Conservation (phyloP, 768 basidiomycete genomes). For the Tylopilus felleus region DNA sequence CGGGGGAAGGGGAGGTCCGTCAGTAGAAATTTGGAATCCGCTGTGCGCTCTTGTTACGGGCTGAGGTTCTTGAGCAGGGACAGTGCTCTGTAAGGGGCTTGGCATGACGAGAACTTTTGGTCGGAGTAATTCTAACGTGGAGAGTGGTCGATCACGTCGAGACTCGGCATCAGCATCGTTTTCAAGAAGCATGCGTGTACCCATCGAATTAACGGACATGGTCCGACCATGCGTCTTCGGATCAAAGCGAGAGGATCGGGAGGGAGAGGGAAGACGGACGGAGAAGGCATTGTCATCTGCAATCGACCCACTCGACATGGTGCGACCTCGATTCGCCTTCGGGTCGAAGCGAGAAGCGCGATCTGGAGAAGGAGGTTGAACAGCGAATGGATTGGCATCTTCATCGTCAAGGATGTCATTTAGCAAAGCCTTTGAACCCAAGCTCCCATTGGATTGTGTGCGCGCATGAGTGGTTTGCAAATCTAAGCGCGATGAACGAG, state of each 20-base stretch:
- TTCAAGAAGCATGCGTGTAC: constrained; percentile 59
- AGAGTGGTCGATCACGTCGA: constrained; percentile 56
- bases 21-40: constrained; percentile 61
- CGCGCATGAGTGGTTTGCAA: constrained; percentile 38
- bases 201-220: constrained; percentile 62
- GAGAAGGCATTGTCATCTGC: constrained; percentile 63
- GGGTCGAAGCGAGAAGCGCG: constrained; percentile 44
- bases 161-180: constrained; percentile 41
- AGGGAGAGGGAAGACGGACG: constrained; percentile 57
- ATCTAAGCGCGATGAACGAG: constrained; percentile 34
- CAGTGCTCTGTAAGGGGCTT: constrained; percentile 65
- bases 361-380: constrained; percentile 37
- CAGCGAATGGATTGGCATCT: constrained; percentile 32
- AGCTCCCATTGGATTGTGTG: constrained; percentile 48
- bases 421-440: constrained; percentile 46
- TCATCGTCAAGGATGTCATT: constrained; percentile 37
- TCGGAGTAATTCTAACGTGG: constrained; percentile 74
- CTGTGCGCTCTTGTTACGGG: constrained; percentile 39
- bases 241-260: constrained; percentile 71
- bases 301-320: constrained; percentile 45
- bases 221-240: constrained; percentile 71
- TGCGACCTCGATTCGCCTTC: constrained; percentile 36
- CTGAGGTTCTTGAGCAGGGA: constrained; percentile 33
- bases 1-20: constrained; percentile 68
- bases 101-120: constrained; percentile 97